phyloP scores from a whole-genome alignment of 257 asterid genomes.

The Solanum virginianum region DNA sequence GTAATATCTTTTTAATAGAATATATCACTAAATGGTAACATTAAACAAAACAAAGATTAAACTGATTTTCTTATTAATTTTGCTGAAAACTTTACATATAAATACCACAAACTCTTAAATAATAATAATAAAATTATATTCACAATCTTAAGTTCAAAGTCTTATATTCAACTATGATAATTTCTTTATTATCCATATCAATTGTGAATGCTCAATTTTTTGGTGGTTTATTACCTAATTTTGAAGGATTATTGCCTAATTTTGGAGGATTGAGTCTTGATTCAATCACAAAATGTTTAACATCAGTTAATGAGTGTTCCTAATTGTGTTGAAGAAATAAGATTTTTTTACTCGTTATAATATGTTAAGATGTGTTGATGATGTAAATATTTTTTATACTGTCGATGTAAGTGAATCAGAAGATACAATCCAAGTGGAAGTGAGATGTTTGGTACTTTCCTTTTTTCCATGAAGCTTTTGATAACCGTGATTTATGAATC shows the following conservation, averaged over 20 bases:
- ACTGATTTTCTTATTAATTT: neutral
- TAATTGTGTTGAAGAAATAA: conserved; percentile 11
- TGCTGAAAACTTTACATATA: neutral
- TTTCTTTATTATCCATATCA: neutral
- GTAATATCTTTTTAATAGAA: neutral
- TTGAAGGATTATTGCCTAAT: neutral
- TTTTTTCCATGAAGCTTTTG: too few relatives aligned
- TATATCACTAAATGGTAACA: neutral
- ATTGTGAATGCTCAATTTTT: neutral
- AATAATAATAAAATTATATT: too few relatives aligned
- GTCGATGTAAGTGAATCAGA: neutral
- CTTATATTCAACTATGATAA: neutral
- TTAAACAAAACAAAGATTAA: neutral
- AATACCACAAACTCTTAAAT: neutral
- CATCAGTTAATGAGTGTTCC: conserved; percentile 2
- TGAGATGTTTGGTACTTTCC: neutral
- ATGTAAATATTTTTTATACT: neutral
- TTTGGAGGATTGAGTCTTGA: neutral
- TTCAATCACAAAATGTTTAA: conserved; percentile 2
- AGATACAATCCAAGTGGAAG: neutral
- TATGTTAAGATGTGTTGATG: neutral
- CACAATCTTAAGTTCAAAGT: neutral
- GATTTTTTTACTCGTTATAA: neutral
- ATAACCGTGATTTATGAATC: too few relatives aligned
- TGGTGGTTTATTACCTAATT: neutral